Percentiles rank a stretch among this genome's conserved stretches.
These are phyloP conservation scores for Catenaria anguillulae DNA, from an alignment of 371 early-diverging fungal species.

Conservation along the genomic window DNA sequence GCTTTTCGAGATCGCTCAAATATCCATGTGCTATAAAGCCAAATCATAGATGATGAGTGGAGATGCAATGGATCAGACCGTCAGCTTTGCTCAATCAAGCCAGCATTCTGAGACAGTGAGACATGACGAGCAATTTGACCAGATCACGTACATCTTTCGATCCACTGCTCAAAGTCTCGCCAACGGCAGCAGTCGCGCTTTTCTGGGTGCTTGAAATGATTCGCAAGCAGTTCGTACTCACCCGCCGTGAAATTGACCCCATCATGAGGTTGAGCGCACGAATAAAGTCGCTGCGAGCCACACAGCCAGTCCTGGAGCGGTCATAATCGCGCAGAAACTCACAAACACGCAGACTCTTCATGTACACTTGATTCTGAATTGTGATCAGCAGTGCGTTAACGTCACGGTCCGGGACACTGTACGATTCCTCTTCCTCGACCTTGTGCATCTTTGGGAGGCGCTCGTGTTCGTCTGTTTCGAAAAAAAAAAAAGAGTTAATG, in stretches of 20 bases:
- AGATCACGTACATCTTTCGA: no score
- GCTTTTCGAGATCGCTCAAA: background rate
- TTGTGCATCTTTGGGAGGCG: no score
- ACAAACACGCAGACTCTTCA: conserved; percentile 14
- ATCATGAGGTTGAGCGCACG: conserved; percentile 11
- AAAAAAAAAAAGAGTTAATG: no score
- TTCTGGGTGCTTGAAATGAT: background rate
- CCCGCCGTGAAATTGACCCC: background rate
- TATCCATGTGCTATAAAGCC: background rate
- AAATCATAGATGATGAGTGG: no score
- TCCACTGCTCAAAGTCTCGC: conserved; percentile 1
- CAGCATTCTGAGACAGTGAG: no score
- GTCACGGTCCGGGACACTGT: background rate
- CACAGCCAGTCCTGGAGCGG: background rate
- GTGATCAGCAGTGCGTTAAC: background rate
- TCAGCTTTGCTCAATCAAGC: no score
- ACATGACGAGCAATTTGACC: no score
- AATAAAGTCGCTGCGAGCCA: conserved; percentile 9
- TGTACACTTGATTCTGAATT: background rate
- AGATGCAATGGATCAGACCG: no score
- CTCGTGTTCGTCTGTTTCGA: no score
- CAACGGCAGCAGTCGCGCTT: conserved; percentile 7
- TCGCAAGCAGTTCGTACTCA: background rate
- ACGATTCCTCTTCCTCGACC: no score
- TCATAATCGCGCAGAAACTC: conserved; percentile 13